Percentiles rank a stretch among this genome's conserved stretches.
phyloP scores from a whole-genome alignment of 305 asterid species.

The Stenogyne calaminthoides region DNA sequence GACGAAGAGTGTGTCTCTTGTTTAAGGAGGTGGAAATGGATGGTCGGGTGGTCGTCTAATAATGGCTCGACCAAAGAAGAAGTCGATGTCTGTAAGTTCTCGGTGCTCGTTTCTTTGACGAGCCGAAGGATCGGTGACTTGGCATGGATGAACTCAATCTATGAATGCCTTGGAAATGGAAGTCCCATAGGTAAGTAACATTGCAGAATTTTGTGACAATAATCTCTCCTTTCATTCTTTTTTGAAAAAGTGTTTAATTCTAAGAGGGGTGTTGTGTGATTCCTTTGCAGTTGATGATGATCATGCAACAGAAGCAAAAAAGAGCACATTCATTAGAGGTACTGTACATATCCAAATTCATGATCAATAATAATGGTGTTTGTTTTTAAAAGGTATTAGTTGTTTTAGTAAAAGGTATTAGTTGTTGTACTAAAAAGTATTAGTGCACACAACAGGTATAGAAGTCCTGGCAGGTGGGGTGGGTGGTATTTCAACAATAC shows the following conservation, averaged over 20 bases:
- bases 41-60: conserved; percentile 23
- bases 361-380: background rate
- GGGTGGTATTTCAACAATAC: conserved; percentile 34
- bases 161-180: conserved; percentile 54
- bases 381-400: background rate
- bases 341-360: background rate
- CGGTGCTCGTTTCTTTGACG: conserved; percentile 49
- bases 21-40: conserved; percentile 44
- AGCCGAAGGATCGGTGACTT: conserved; percentile 52
- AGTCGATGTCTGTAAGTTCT: conserved; percentile 50
- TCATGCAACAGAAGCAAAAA: conserved; percentile 33
- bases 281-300: conserved; percentile 28
- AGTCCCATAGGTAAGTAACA: conserved; percentile 43
- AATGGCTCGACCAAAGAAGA: conserved; percentile 26
- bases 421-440: background rate
- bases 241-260: background rate
- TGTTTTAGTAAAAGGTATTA: background rate
- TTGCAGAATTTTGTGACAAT: background rate
- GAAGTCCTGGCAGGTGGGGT: conserved; percentile 46
- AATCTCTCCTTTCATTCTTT: background rate
- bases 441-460: conserved; percentile 43
- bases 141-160: conserved; percentile 49
- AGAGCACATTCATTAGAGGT: conserved; percentile 41
- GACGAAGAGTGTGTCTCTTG: conserved; percentile 48
- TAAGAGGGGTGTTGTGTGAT: background rate